These are phyloP conservation scores for Lathyrus sativus DNA, from an alignment of 306 rosid species.

Conservation along the genomic window DNA sequence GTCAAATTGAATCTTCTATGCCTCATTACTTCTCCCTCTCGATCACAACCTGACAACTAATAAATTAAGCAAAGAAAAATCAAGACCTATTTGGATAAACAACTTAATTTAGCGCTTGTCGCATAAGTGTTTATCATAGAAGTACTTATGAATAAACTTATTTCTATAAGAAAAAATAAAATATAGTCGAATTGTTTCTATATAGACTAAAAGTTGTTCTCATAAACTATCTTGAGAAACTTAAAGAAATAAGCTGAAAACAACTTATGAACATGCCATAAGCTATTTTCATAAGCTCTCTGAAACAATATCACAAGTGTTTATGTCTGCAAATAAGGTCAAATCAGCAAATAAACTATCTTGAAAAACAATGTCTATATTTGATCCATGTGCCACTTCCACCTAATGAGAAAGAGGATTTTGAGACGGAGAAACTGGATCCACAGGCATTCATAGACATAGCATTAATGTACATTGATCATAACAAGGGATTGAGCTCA, in stretches of 20 bases:
- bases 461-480: slow-evolving; percentile 5
- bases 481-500: neutral
- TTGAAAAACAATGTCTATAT: neutral
- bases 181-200: neutral
- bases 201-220: neutral
- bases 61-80: neutral
- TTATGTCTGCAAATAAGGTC: neutral
- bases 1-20: neutral
- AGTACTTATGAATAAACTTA: neutral
- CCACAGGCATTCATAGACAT: slow-evolving; percentile 15
- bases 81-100: neutral
- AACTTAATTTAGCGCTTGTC: neutral
- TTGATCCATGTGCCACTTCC: no score
- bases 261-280: neutral
- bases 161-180: neutral
- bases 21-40: neutral
- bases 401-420: no score
- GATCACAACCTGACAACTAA: neutral
- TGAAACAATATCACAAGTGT: neutral
- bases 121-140: neutral
- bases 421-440: no score
- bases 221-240: neutral
- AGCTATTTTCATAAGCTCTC: neutral
- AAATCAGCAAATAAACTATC: no score
- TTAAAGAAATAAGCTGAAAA: neutral